Conservation (phyloP, 257 asterid genomes). For the Penstemon eatonii region DNA sequence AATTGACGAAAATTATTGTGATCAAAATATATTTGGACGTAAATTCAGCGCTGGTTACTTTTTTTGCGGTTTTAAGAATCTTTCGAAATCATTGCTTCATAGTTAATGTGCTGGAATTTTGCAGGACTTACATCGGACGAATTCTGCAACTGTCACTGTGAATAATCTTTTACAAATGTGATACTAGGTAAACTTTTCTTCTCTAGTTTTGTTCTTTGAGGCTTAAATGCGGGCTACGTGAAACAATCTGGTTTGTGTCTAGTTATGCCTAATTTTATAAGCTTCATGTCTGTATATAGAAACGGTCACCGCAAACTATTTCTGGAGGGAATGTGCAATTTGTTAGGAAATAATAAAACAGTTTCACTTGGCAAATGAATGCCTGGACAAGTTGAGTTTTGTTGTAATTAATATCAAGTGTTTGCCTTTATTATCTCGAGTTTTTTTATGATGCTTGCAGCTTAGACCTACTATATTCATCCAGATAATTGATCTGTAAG, state of each 20-base stretch:
- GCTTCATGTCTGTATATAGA: conserved; percentile 30
- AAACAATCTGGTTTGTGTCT: conserved; percentile 14
- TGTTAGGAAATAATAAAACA: conserved; percentile 29
- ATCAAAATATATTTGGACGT: no score
- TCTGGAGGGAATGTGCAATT: conserved; percentile 28
- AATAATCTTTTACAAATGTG: conserved; percentile 69
- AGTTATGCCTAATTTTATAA: conserved; percentile 23
- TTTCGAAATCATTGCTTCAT: not conserved
- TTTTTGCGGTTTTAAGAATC: no score
- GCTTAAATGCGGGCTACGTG: conserved; percentile 9
- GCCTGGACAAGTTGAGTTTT: conserved; percentile 15
- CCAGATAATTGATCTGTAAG: conserved; percentile 10
- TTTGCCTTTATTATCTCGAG: conserved; percentile 12
- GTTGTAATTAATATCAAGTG: conserved; percentile 13
- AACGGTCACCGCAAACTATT: conserved; percentile 17
- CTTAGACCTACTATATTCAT: conserved; percentile 10
- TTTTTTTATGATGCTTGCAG: conserved; percentile 4
- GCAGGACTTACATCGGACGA: conserved; percentile 33
- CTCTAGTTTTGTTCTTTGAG: conserved; percentile 13
- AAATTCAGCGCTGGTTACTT: no score
- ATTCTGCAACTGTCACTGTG: conserved; percentile 38
- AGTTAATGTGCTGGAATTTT: not conserved
- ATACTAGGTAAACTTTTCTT: conserved; percentile 21
- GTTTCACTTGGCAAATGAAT: conserved; percentile 16
- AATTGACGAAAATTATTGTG: no score